Evolutionary conservation across 306 rosid species (phyloP), one percentile per base, ranked within the genome.

Genomic region (Mimosa bimucronata): DNA sequence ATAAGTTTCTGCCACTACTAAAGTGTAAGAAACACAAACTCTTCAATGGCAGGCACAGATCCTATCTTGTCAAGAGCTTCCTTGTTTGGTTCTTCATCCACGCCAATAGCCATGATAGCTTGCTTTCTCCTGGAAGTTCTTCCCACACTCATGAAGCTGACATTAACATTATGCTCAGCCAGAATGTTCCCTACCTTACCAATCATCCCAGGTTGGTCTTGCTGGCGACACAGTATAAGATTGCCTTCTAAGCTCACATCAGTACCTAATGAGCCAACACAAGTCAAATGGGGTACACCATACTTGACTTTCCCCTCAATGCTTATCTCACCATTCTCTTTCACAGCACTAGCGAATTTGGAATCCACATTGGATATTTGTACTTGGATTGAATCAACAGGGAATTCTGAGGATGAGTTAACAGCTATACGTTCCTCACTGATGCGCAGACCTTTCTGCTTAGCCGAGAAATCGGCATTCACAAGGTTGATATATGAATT

Each of bases 151-250:
- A 94, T 94, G 44, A 92, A 94, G 82, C 85, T 94, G 42, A 94
- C 97, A 76, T 94, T 94, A 77, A 92, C 97, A 45, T 92, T 94
- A 0, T 81, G 86, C 12, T 85, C 83, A 3, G 85, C 97, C 0
- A 94, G 85, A 15, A 94, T 91, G 78, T 83, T 91, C 40, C 98
- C 98, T 10, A 94, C 97, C 23, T 14, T 80, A 2, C 98, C 98
- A 73, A 94, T 92, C 97, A 94, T 88, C 29, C 98, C 98, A 0
- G 98, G 97, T 46, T 94, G 98, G 66, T 94, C 98, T 15, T 88
- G 58, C 62, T 94, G 97, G 58, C 97, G 72, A 82, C 98, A 92
- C 73, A 94, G 37, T 12, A 94, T 91, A 15, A 94, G 80, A 73
- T 92, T 94, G 73, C 98, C 98, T 58, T 92, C 95, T 37, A 94